phyloP scores from a whole-genome alignment of 2,329 filamentous ascomycete species.

The Leptosphaerulina australis region DNA sequence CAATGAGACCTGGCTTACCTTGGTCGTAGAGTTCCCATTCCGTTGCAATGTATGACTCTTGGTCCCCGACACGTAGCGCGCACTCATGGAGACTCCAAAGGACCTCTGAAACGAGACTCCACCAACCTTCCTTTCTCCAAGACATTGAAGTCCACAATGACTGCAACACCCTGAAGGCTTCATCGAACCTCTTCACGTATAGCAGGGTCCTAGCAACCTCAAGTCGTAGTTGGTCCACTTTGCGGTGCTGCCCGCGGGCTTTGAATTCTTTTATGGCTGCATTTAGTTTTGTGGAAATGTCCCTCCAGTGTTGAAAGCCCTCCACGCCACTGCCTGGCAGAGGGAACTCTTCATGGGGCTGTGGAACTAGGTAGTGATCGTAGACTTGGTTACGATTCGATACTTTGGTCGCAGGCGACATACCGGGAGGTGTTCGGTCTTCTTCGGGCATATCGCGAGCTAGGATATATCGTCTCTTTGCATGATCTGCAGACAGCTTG shows the following conservation, averaged over 20 bases:
- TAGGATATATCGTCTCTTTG: conserved; percentile 56
- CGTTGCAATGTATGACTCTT: conserved; percentile 57
- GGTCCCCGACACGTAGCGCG: conserved; percentile 54
- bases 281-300: conserved; percentile 58
- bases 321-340: conserved; percentile 45
- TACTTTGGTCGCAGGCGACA: conserved; percentile 61
- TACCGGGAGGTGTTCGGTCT: conserved; percentile 61
- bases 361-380: conserved; percentile 65
- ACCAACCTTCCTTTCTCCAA: conserved; percentile 68
- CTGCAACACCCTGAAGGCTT: conserved; percentile 58
- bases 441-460: conserved; percentile 64
- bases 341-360: conserved; percentile 62
- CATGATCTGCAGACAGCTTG: conserved; percentile 59
- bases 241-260: conserved; percentile 58
- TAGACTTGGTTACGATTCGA: conserved; percentile 61
- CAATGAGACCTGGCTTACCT: conserved; percentile 25
- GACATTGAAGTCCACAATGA: conserved; percentile 61
- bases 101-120: conserved; percentile 60
- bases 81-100: conserved; percentile 61
- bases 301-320: conserved; percentile 59
- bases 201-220: conserved; percentile 63
- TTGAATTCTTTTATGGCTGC: conserved; percentile 59
- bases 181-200: conserved; percentile 55
- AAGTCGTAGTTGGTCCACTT: conserved; percentile 61
- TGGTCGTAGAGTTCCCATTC: conserved; percentile 62